Base-by-base conservation (phyloP, 1,284 basidiomycete species). In the Cutaneotrichosporon mucoides region DNA sequence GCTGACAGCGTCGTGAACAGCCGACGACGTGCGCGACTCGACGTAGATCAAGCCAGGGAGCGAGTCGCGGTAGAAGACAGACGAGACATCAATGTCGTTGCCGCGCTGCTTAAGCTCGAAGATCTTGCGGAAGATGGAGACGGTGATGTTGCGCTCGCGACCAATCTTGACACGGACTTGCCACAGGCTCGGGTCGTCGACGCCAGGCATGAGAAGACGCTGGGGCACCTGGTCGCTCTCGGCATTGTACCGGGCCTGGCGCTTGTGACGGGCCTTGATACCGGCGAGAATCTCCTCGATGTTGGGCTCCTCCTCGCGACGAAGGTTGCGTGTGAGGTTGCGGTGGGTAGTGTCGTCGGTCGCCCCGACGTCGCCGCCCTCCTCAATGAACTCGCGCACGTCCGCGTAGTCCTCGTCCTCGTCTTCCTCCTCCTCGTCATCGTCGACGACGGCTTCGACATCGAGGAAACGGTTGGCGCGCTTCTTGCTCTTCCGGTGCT, bases 191-290 rank as follows among this genome's bases (percentile, higher is more conserved):
- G 95, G 90, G 75, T 99, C 95, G 61, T 96, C 88, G 6, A 97
- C 92, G 12, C 89, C 90, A 40, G 95, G 95, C 94, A 99, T 98
- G 46, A 96, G 82, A 50, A 97, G 79, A n/a, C 92, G 85, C 73
- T 98, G 93, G 0, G 96, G 95, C 38, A 98, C 87, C 68, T 92
- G 89, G 72, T 93, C 95, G 85, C 90, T 88, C 75, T 93, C 91
- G 34, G 90, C 90, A 34, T 89, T 88, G 73, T 91, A 94, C 53
- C 85, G 85, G 35, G 85, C 83, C 51, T 83, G 82, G 55, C 84
- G 82, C 58, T 83, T 83, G 79, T 96, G 91, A 53, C 92, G 86
- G 71, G 90, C 86, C 66, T 86, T 88, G 67, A 95, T 81, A 68
- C 89, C 87, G 68, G 86, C 85, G 1, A 94, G 93, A 68, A 97